Conservation (phyloP, 371 early-diverging fungal genomes). For the Mortierella sp. region DNA sequence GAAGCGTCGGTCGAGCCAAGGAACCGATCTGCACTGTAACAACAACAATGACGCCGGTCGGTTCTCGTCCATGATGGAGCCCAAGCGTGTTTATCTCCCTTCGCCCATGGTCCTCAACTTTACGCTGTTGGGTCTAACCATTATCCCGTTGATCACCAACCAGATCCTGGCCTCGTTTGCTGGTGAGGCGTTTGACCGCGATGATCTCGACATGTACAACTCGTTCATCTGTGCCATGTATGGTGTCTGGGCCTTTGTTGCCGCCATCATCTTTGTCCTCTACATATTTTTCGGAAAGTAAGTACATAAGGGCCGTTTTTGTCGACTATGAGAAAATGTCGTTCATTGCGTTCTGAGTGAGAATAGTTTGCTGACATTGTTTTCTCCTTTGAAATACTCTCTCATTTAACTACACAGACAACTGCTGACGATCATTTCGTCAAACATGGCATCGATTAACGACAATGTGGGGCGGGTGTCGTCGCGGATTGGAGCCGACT, state of each 20-base stretch:
- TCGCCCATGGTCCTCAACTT: conserved; percentile 47
- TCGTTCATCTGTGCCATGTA: conserved; percentile 49
- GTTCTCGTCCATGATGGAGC: conserved; percentile 55
- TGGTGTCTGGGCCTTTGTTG: conserved; percentile 51
- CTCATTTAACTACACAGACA: conserved; percentile 29
- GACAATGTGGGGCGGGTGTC: conserved; percentile 53
- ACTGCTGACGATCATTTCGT: conserved; percentile 52
- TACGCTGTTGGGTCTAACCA: conserved; percentile 34
- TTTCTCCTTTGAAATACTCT: background rate
- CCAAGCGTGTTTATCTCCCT: conserved; percentile 46
- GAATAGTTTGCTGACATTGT: background rate
- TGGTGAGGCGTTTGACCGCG: conserved; percentile 39
- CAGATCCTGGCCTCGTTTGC: conserved; percentile 55
- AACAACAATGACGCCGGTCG: conserved; percentile 22
- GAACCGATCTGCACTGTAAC: conserved; percentile 17
- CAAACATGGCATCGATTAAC: conserved; percentile 56
- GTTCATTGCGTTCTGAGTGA: background rate
- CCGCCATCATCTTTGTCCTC: conserved; percentile 52
- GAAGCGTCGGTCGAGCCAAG: conserved; percentile 31
- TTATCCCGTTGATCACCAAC: conserved; percentile 39
- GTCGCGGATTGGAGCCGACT: conserved; percentile 51
- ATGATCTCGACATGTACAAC: conserved; percentile 44
- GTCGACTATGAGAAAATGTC: too few relatives aligned
- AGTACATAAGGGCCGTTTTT: too few relatives aligned
- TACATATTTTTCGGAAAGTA: conserved; percentile 57